Evolutionary conservation across 2,329 filamentous ascomycete species (phyloP), one percentile per base, ranked within the genome.

Genomic region (Fusarium oxysporum): DNA sequence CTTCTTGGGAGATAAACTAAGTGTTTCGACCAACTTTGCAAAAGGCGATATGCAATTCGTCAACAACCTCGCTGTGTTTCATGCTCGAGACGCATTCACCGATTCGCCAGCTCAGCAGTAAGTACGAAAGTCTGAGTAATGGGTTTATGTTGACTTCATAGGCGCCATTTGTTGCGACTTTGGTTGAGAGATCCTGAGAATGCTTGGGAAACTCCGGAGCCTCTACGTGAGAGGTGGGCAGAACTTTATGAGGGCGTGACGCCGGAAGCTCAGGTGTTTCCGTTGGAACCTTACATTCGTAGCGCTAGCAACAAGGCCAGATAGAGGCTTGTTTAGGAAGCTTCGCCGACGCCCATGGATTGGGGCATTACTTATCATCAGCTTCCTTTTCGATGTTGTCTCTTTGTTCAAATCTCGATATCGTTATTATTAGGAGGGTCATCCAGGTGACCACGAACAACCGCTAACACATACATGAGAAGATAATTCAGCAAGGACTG

Each of bases 61-160:
- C 35, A 89, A 89, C 70, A 89, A 90, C 72, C 76, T 88, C 5
- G 84, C 84, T 13, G 70, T 90, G 1, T 84, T 89, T 23, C 88
- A 90, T 62, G 84, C 85, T 0, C 81, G 88, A 2, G 85, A 85
- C 33, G 84, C 80, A 0, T 89, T 88, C 23, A 71, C 58, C 0
- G 67, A 73, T 12, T 71, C 70, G 4, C 58, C 58, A 16, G 59
- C 56, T 8, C 62, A 73, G 4, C 71, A 73, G 71, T 73, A 45
- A 25, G 25, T 25, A 25, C 25, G 25, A 25, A 25, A 25, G 25
- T 25, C 25, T 25, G 25, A 25, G 25, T 25, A 6, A 25, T 25
- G 25, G 25, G 25, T 25, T 25, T 25, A 25, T 25, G 5, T 25
- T 25, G 25, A 25, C 25, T 25, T 25, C 6, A 25, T 25, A 25